phyloP scores from a whole-genome alignment of 768 basidiomycete genomes.

The Crassisporium funariophilum region DNA sequence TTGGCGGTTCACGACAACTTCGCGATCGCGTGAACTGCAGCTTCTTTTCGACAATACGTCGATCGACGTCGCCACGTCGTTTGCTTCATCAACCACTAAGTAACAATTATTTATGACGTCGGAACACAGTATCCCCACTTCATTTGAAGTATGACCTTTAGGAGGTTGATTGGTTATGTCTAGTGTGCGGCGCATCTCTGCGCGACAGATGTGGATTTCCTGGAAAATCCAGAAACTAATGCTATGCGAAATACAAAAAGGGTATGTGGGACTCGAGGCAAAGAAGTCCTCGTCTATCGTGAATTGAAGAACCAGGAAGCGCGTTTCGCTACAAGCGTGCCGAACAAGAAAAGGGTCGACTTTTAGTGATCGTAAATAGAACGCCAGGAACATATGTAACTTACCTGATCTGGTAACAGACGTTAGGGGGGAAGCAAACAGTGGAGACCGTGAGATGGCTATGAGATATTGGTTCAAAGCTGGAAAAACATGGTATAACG shows the following conservation, averaged over 20 bases:
- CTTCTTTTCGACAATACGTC: conserved; percentile 17
- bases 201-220: conserved; percentile 20
- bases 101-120: not conserved
- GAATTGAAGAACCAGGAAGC: conserved; percentile 94
- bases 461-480: conserved; percentile 5
- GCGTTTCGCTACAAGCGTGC: conserved; percentile 72
- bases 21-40: conserved; percentile 13
- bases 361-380: conserved; percentile 16
- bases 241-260: conserved; percentile 23
- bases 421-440: too few relatives aligned
- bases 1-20: too few relatives aligned
- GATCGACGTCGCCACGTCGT: conserved; percentile 18
- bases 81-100: conserved; percentile 5
- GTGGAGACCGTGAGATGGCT: conserved; percentile 12
- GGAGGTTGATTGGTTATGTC: too few relatives aligned
- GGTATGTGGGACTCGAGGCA: conserved; percentile 9
- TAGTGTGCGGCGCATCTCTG: not conserved
- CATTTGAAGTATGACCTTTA: too few relatives aligned
- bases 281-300: conserved; percentile 45
- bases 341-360: conserved; percentile 16
- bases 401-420: conserved; percentile 38
- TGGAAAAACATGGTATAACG: conserved; percentile 31
- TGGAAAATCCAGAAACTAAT: conserved; percentile 21
- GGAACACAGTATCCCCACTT: too few relatives aligned
- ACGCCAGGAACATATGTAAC: conserved; percentile 28